Conservation (phyloP, 2,329 filamentous ascomycete species). For the Beauveria rudraprayagi region DNA sequence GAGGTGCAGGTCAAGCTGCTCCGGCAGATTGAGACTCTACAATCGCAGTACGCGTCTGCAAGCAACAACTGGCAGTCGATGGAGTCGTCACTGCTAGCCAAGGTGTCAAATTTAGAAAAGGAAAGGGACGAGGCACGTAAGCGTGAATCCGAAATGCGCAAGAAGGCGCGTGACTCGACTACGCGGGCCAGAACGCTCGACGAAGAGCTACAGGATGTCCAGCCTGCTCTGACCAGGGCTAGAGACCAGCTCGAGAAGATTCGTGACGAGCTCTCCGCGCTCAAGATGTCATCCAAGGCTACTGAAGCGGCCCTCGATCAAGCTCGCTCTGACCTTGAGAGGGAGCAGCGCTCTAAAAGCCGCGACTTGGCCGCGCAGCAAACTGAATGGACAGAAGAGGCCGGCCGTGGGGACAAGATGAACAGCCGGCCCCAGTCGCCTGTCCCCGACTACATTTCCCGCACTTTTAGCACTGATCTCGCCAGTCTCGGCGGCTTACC, state of each 20-base stretch:
- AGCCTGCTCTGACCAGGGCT: constrained; percentile 53
- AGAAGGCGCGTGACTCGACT: constrained; percentile 80
- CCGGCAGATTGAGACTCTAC: constrained; percentile 88
- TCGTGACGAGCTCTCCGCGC: constrained; percentile 48
- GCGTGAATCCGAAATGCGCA: constrained; percentile 79
- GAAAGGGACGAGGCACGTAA: constrained; percentile 81
- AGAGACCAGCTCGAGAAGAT: constrained; percentile 56
- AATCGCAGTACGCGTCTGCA: constrained; percentile 89
- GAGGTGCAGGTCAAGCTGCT: constrained; percentile 84
- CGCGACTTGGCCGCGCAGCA: constrained; percentile 26
- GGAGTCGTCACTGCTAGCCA: constrained; percentile 73
- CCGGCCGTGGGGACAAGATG: constrained; percentile 31
- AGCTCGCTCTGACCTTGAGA: constrained; percentile 41
- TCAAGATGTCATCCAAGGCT: constrained; percentile 59
- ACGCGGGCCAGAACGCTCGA: constrained; percentile 59
- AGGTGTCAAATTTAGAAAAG: constrained; percentile 72
- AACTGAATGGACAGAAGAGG: constrained; percentile 45
- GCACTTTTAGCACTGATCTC: constrained; percentile 48
- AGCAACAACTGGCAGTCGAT: constrained; percentile 98
- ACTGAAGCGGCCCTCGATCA: constrained; percentile 58
- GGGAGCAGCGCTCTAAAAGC: constrained; percentile 30
- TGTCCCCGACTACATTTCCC: constrained; percentile 35
- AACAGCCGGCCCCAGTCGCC: constrained; percentile 48
- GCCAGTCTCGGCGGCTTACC: constrained; percentile 30
- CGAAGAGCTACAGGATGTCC: constrained; percentile 70